phyloP scores from a whole-genome alignment of 163 green algal species.

The Prototheca wickerhamii region DNA sequence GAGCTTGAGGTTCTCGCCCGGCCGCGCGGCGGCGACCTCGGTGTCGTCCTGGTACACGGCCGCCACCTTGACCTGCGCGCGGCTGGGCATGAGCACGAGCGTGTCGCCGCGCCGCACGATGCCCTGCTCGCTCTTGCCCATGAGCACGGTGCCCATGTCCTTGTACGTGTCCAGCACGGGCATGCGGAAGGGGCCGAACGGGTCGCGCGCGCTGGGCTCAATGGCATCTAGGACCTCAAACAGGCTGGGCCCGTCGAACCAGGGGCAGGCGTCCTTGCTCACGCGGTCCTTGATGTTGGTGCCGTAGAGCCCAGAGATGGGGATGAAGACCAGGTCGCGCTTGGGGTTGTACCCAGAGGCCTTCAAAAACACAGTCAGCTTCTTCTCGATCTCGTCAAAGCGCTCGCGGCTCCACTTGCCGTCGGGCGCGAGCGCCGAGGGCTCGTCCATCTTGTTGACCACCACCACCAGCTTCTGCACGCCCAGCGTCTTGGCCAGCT shows the following conservation, averaged over 20 bases:
- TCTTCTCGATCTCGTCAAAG: conserved; percentile 81
- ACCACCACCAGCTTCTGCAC: conserved; percentile 94
- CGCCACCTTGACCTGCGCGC: conserved; percentile 69
- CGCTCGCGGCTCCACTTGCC: conserved; percentile 54
- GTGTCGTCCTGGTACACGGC: conserved; percentile 85
- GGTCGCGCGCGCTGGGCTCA: conserved; percentile 43
- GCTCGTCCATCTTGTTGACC: conserved; percentile 99
- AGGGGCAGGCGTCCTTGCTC: conserved; percentile 24
- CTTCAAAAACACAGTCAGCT: conserved; percentile 83
- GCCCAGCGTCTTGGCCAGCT: conserved; percentile 97
- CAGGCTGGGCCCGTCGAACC: conserved; percentile 66
- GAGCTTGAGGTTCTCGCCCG: conserved; percentile 93
- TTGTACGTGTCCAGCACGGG: conserved; percentile 94
- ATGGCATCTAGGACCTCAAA: conserved; percentile 71
- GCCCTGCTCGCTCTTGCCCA: conserved; percentile 95
- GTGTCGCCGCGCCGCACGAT: conserved; percentile 72
- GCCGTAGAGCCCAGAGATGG: conserved; percentile 84
- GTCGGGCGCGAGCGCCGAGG: conserved; percentile 49
- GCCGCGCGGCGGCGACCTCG: conserved; percentile 61
- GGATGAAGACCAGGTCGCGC: conserved; percentile 90
- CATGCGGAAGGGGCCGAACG: conserved; percentile 83
- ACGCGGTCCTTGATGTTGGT: conserved; percentile 82
- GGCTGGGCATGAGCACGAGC: conserved; percentile 92
- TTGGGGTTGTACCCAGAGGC: conserved; percentile 90
- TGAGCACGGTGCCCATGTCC: conserved; percentile 97